Base-by-base conservation (phyloP, 768 basidiomycete genomes). In the Pleurotus platypus region DNA sequence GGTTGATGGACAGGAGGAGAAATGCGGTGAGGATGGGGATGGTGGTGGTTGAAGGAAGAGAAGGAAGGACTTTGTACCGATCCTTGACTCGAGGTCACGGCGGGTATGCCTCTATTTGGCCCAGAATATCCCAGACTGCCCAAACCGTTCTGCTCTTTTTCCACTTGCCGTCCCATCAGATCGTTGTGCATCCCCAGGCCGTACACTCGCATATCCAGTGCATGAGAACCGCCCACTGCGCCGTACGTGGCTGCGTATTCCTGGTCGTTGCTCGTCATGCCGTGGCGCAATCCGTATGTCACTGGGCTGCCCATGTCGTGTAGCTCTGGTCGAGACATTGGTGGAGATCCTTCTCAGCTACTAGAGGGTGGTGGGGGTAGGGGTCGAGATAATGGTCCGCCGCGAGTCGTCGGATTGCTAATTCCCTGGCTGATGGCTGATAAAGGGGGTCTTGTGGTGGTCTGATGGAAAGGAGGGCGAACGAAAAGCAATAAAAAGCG, bases 41-140 rank as follows among this genome's bases (percentile, higher is more conserved):
- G 65, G 63, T 74, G 67, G 69, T 76, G 75, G 73, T 77, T 77
- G 69, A 77, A 78, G 67, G 78, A 70, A 70, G 77, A 75, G 67
- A 54, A 20, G 61, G 62, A 56, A 68, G 62, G 60, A 65, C 54
- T 58, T 60, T 66, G 4, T 60, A 59, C 68, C 64, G 55, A 65
- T 55, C 47, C 64, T 66, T 61, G 66, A 62, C 16, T 58, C 53
- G 56, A 55, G 68, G 47, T 70, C 65, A 63, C 75, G 58, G 61
- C 55, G 55, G 61, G 58, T 62, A 47, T 77, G 75, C 72, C 70
- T 72, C 75, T 78, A 69, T 78, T 78, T 79, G 76, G 71, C 70
- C 68, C 71, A 20, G 30, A 40, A 22, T 40, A 54, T 37, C 42
- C 38, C 26, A 53, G 24, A 42, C 24, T 53, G 7, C 50, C 50